Percentiles rank a stretch among this genome's conserved stretches.
These are phyloP conservation scores for Fusarium nisikadoi DNA, from an alignment of 2,329 filamentous ascomycete genomes.

Conservation along the genomic window DNA sequence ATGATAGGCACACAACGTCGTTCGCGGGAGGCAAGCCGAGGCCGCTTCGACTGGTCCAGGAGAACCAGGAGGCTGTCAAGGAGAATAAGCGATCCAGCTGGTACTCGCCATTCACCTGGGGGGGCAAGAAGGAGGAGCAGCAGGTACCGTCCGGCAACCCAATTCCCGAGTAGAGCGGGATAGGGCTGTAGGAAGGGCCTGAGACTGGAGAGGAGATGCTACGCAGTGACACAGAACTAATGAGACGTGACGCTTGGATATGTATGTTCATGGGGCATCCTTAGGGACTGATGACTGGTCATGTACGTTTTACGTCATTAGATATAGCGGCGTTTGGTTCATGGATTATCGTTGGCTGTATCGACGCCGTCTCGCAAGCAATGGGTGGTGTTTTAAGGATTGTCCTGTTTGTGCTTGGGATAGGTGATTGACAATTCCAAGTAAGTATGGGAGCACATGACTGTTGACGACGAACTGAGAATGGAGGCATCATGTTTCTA, in stretches of 20 bases:
- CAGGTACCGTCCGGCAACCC: conserved; percentile 43
- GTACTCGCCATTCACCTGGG: conserved; percentile 68
- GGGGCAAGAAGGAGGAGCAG: conserved; percentile 61
- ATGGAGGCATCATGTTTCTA: conserved; percentile 27
- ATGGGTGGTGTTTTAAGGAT: conserved; percentile 27
- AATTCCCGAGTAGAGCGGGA: conserved; percentile 50
- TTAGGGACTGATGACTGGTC: conserved; percentile 42
- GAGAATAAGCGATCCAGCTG: conserved; percentile 71
- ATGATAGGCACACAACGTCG: conserved; percentile 65
- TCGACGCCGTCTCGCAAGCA: conserved; percentile 40
- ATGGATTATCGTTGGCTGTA: conserved; percentile 45
- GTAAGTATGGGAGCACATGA: conserved; percentile 33
- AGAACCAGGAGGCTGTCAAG: conserved; percentile 67
- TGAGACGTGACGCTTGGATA: conserved; percentile 43
- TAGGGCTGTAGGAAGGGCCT: conserved; percentile 6
- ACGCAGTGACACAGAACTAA: conserved; percentile 28
- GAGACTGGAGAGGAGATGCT: background rate
- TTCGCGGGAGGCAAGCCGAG: conserved; percentile 78
- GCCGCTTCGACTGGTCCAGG: conserved; percentile 87
- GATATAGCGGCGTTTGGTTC: conserved; percentile 48
- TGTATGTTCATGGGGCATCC: conserved; percentile 38
- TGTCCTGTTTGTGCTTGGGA: conserved; percentile 33
- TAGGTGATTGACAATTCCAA: conserved; percentile 17
- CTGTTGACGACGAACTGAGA: conserved; percentile 27
- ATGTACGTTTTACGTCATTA: conserved; percentile 48